A percentile compares a stretch with the other conserved stretches of the same genome.
Evolutionary conservation across 2,329 filamentous ascomycete species (phyloP).

Genomic region (Scedosporium aurantiacum): DNA sequence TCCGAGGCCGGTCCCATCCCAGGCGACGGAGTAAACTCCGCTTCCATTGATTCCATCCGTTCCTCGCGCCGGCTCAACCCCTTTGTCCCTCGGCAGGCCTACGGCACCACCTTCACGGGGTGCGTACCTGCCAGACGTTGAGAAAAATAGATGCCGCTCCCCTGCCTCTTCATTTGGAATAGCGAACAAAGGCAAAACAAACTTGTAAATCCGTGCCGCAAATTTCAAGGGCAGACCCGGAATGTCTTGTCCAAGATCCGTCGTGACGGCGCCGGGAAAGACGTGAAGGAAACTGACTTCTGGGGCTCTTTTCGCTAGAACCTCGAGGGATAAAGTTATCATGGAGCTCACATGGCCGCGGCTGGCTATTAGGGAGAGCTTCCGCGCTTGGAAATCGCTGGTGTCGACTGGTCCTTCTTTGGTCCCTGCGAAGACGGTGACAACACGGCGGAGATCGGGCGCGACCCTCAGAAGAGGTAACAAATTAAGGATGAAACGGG

Average conservation of each 20-base stretch:
- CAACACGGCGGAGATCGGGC: slow-evolving; percentile 28
- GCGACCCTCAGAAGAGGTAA: slow-evolving; percentile 35
- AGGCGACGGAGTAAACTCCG: neutral
- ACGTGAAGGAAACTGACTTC: slow-evolving; percentile 21
- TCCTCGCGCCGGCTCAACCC: neutral
- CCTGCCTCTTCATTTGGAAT: slow-evolving; percentile 6
- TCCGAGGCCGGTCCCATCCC: neutral
- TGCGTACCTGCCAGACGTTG: slow-evolving; percentile 8
- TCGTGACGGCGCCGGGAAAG: slow-evolving; percentile 17
- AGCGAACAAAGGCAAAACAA: neutral
- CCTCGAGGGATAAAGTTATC: slow-evolving; percentile 32
- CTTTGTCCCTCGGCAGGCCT: neutral
- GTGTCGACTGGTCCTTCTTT: slow-evolving; percentile 31
- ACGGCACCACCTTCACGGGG: neutral
- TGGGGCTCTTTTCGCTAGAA: slow-evolving; percentile 31
- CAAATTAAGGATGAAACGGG: slow-evolving; percentile 43
- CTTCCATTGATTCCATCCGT: neutral
- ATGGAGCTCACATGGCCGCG: slow-evolving; percentile 33
- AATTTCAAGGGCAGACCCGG: neutral
- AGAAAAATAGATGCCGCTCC: slow-evolving; percentile 8
- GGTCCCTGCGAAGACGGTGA: slow-evolving; percentile 35
- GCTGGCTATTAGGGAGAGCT: slow-evolving; percentile 19
- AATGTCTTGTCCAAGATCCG: slow-evolving; percentile 1
- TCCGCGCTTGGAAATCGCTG: slow-evolving; percentile 22
- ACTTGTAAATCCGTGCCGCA: neutral